Evolutionary conservation across 2,329 filamentous ascomycete species (phyloP).

Genomic region (Neonectria punicea): DNA sequence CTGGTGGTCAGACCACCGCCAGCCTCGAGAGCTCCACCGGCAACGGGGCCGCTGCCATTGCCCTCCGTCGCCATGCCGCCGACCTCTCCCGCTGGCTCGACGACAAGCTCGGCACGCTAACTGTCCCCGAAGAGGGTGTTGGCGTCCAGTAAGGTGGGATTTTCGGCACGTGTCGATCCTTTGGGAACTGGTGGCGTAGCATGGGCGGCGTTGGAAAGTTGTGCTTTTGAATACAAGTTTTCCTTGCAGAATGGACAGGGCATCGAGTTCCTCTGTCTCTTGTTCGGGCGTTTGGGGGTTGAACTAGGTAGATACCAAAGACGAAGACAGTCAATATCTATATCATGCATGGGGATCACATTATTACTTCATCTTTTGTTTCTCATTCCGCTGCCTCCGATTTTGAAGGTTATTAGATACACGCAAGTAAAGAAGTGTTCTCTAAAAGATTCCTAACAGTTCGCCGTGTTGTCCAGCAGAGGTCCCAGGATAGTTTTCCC

Average conservation of each 20-base stretch:
- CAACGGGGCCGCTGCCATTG: conserved; percentile 58
- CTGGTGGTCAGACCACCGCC: conserved; percentile 56
- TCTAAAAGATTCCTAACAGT: conserved; percentile 9
- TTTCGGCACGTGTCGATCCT: conserved; percentile 4
- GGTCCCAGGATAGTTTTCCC: not conserved
- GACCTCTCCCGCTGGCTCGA: conserved; percentile 70
- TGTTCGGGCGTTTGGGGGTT: conserved; percentile 37
- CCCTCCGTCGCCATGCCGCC: conserved; percentile 66
- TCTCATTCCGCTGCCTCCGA: conserved; percentile 10
- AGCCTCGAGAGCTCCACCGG: conserved; percentile 53
- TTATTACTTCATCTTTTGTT: conserved; percentile 11
- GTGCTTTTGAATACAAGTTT: conserved; percentile 22
- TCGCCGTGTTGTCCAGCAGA: conserved; percentile 6
- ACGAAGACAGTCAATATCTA: conserved; percentile 26
- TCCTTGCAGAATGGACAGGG: conserved; percentile 17
- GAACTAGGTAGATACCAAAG: conserved; percentile 38
- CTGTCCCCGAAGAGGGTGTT: conserved; percentile 64
- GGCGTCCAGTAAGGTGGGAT: conserved; percentile 45
- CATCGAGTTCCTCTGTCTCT: conserved; percentile 14
- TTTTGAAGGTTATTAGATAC: conserved; percentile 31
- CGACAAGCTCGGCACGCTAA: conserved; percentile 65
- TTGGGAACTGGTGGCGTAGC: conserved; percentile 24
- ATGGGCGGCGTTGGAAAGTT: conserved; percentile 39
- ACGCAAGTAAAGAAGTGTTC: conserved; percentile 25
- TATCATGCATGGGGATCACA: conserved; percentile 24